Evolutionary conservation across 306 rosid species (phyloP).

Genomic region (Rosa chinensis): DNA sequence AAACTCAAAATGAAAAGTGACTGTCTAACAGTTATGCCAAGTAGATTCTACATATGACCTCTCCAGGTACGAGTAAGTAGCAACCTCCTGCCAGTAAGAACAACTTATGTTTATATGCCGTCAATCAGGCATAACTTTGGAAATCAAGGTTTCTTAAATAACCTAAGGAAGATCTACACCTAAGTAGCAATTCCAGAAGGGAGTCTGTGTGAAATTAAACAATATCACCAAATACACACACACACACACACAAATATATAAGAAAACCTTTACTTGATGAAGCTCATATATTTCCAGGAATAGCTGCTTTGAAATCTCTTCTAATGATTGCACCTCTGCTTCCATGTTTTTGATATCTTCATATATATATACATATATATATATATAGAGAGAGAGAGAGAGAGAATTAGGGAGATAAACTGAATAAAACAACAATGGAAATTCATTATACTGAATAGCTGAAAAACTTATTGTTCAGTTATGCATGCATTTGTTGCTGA

Average conservation of each 20-base stretch:
- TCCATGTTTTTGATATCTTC: conserved; percentile 82
- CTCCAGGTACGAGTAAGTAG: conserved; percentile 96
- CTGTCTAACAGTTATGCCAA: conserved; percentile 54
- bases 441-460: background rate
- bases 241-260: background rate
- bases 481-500: too few species aligned
- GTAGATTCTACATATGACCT: conserved; percentile 97
- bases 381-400: background rate
- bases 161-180: background rate
- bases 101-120: conserved; percentile 3
- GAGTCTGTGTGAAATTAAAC: background rate
- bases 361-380: background rate
- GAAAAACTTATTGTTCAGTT: too few species aligned
- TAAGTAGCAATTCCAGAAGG: background rate
- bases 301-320: conserved; percentile 94
- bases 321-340: conserved; percentile 88
- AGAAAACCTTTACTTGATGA: conserved; percentile 86
- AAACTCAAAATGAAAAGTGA: too few species aligned
- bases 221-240: background rate
- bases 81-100: conserved; percentile 81
- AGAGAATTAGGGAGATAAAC: background rate
- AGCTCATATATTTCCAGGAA: conserved; percentile 97
- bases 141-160: background rate
- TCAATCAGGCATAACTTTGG: background rate
- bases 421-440: background rate